Percentiles rank a stretch among this genome's conserved stretches.
These are phyloP conservation scores for Botrytis fragariae DNA, from an alignment of 2,329 filamentous ascomycete species.

Conservation along the genomic window DNA sequence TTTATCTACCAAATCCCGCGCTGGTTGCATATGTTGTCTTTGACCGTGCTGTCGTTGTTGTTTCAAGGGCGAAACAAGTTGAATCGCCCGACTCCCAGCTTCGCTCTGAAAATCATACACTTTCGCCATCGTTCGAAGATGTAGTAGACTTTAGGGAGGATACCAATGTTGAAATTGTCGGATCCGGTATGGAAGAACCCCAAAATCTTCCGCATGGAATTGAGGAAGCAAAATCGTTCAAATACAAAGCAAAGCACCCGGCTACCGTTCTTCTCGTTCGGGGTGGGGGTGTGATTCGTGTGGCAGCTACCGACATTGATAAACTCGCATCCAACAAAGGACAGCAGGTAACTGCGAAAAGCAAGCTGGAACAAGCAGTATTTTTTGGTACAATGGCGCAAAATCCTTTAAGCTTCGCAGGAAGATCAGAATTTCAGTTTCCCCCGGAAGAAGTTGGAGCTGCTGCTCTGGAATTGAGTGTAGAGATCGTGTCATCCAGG, in stretches of 20 bases:
- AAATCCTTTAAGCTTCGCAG: conserved; percentile 84
- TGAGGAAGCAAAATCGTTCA: conserved; percentile 51
- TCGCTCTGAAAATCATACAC: conserved; percentile 60
- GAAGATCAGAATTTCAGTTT: conserved; percentile 65
- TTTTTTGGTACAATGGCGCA: conserved; percentile 82
- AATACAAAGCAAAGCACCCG: conserved; percentile 59
- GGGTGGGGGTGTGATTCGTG: conserved; percentile 59
- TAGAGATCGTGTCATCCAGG: conserved; percentile 75
- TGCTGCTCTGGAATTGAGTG: conserved; percentile 76
- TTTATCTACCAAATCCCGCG: conserved; percentile 76
- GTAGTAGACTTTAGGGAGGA: conserved; percentile 74
- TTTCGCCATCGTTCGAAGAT: conserved; percentile 76
- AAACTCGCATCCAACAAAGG: conserved; percentile 57
- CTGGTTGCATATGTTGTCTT: conserved; percentile 82
- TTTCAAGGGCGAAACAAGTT: conserved; percentile 66
- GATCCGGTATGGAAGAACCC: conserved; percentile 63
- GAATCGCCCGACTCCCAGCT: conserved; percentile 76
- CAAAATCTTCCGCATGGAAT: conserved; percentile 37
- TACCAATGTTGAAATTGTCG: conserved; percentile 60
- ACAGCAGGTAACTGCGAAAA: conserved; percentile 72
- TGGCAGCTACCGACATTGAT: conserved; percentile 57
- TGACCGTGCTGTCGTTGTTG: conserved; percentile 71
- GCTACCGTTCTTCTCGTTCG: conserved; percentile 61
- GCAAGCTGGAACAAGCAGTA: conserved; percentile 89
- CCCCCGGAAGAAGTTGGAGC: conserved; percentile 66